Conservation (phyloP, 495 filamentous ascomycete genomes). For the Penicillium waksmanii region DNA sequence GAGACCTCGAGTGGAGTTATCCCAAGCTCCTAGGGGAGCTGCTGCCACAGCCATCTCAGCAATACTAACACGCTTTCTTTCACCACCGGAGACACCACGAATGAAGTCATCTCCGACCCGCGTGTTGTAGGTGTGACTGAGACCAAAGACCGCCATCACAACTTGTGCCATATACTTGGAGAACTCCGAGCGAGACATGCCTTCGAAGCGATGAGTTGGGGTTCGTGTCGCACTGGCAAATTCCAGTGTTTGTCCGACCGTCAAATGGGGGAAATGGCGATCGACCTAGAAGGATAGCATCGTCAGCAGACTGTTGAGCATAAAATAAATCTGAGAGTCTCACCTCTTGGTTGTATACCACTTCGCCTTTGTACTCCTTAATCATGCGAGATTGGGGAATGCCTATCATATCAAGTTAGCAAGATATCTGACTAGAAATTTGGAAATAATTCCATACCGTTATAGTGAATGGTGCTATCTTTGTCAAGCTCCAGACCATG, state of each 20-base stretch:
- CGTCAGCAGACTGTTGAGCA: neutral
- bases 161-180: constrained; percentile 52
- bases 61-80: constrained; percentile 68
- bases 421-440: neutral
- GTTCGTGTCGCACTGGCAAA: constrained; percentile 58
- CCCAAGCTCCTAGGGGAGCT: constrained; percentile 74
- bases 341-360: constrained; percentile 61
- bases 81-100: constrained; percentile 81
- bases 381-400: constrained; percentile 30
- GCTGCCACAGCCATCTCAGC: constrained; percentile 66
- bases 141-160: constrained; percentile 62
- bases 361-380: constrained; percentile 59
- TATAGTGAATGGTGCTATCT: constrained; percentile 48
- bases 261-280: constrained; percentile 64
- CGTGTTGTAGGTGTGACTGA: constrained; percentile 56
- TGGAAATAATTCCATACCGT: constrained; percentile 29
- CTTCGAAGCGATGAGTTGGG: constrained; percentile 43
- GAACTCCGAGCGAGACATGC: constrained; percentile 45
- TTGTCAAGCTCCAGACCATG: constrained; percentile 41
- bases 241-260: constrained; percentile 64
- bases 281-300: constrained; percentile 40
- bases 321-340: neutral
- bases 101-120: constrained; percentile 47
- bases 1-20: constrained; percentile 82
- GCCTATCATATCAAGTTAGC: constrained; percentile 5